Percentiles rank a stretch among this genome's conserved stretches.
Evolutionary conservation across 192 early-diverging fungal genomes (phyloP).

Genomic region (Rhizoclosmatium sp.): DNA sequence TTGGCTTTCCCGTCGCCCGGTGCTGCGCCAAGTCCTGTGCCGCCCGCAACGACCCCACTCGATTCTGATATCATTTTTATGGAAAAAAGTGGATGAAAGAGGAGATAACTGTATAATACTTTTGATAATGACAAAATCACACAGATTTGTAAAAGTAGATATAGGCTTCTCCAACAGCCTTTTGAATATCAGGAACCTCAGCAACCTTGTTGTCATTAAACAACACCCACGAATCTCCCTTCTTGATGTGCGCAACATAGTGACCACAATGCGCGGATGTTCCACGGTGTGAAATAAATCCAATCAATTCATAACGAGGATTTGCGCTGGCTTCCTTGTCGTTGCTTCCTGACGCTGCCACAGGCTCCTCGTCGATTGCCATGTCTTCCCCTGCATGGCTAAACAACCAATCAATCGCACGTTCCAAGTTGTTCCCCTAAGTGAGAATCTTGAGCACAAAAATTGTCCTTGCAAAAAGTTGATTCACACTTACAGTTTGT

Average conservation of each 20-base stretch:
- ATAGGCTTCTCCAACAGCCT: slow-evolving; percentile 53
- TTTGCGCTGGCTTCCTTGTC: slow-evolving; percentile 46
- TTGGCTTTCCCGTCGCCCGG: too few relatives aligned
- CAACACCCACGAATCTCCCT: slow-evolving; percentile 83
- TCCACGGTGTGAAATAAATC: slow-evolving; percentile 95
- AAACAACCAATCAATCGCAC: slow-evolving; percentile 96
- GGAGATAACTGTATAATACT: too few relatives aligned
- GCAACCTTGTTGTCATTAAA: slow-evolving; percentile 98
- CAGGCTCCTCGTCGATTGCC: slow-evolving; percentile 24
- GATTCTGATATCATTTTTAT: too few relatives aligned
- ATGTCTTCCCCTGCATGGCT: slow-evolving; percentile 75
- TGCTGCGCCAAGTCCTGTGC: too few relatives aligned
- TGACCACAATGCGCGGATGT: slow-evolving; percentile 96
- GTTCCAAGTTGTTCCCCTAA: slow-evolving; percentile 80
- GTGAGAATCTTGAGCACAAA: neutral
- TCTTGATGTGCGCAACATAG: slow-evolving; percentile 87
- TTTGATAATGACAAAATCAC: neutral
- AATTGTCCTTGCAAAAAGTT: neutral
- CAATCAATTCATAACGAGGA: slow-evolving; percentile 68
- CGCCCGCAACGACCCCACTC: too few relatives aligned
- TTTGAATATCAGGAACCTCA: slow-evolving; percentile 58
- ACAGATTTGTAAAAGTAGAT: slow-evolving; percentile 50
- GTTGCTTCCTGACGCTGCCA: slow-evolving; percentile 2
- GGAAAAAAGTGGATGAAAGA: too few relatives aligned
- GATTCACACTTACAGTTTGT: slow-evolving; percentile 69